Percentiles rank a stretch among this genome's conserved stretches.
Conservation (phyloP, 2,329 filamentous ascomycete species). For the Penicillium occitanis region DNA sequence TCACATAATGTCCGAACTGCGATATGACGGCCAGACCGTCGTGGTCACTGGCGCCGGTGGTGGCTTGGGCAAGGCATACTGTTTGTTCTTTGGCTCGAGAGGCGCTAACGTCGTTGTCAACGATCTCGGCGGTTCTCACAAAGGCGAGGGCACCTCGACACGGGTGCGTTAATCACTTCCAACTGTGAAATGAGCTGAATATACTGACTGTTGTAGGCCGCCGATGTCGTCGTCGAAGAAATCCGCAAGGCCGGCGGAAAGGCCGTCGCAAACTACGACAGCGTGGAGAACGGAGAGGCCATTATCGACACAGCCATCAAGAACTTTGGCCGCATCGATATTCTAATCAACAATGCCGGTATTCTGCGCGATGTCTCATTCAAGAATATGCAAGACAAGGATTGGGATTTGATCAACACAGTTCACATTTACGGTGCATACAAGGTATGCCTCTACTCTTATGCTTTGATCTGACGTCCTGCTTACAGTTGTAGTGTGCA, state of each 20-base stretch:
- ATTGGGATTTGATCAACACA: constrained; percentile 93
- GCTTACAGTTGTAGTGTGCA: constrained; percentile 59
- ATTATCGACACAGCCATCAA: constrained; percentile 71
- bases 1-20: constrained; percentile 64
- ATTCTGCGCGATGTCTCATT: constrained; percentile 95
- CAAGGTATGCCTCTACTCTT: constrained; percentile 56
- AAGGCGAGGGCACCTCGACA: constrained; percentile 82
- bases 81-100: constrained; percentile 84
- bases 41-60: constrained; percentile 85
- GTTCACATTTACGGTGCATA: constrained; percentile 93
- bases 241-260: constrained; percentile 82
- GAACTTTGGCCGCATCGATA: constrained; percentile 69
- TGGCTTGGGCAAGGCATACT: constrained; percentile 78
- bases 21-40: constrained; percentile 85
- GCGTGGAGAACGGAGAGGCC: constrained; percentile 76
- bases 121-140: constrained; percentile 88
- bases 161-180: constrained; percentile 61
- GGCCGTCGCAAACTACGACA: constrained; percentile 95
- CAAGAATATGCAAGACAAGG: constrained; percentile 96
- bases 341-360: constrained; percentile 97
- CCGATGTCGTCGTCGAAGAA: constrained; percentile 51
- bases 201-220: constrained; percentile 56
- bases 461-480: constrained; percentile 22
- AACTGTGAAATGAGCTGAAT: neutral
- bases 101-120: constrained; percentile 96